Evolutionary conservation across 192 early-diverging fungal genomes (phyloP).

Genomic region (Jimgerdemannia lactiflua): DNA sequence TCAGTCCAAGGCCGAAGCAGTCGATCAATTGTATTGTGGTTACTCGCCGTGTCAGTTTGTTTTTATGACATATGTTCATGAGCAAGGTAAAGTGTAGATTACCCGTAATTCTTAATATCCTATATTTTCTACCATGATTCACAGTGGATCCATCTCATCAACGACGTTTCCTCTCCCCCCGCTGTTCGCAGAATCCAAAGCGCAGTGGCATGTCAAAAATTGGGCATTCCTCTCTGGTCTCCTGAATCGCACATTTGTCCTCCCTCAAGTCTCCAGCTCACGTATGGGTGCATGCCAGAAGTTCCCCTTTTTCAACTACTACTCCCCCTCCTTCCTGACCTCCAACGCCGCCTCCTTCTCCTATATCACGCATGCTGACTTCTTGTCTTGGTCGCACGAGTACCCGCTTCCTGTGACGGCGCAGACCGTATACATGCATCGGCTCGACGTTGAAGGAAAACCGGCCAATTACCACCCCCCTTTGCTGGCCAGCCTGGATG

Average conservation of each 20-base stretch:
- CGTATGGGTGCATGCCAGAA: conserved; percentile 3
- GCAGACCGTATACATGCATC: neutral
- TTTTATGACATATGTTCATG: too few relatives aligned
- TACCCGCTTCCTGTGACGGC: neutral
- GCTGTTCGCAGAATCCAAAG: conserved; percentile 9
- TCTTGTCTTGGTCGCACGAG: conserved; percentile 6
- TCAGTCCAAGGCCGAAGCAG: too few relatives aligned
- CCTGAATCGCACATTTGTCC: conserved; percentile 6
- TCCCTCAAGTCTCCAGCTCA: conserved; percentile 2
- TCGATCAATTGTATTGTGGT: too few relatives aligned
- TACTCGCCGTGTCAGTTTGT: too few relatives aligned
- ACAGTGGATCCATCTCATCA: neutral
- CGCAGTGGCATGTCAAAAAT: neutral
- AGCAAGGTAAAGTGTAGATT: too few relatives aligned
- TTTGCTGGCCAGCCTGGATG: neutral
- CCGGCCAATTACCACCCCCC: neutral
- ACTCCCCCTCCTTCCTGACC: neutral
- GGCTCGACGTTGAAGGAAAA: neutral
- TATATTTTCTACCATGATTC: too few relatives aligned
- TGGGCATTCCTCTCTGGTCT: neutral
- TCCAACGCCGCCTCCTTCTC: neutral
- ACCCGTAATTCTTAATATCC: too few relatives aligned
- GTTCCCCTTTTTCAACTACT: conserved; percentile 14
- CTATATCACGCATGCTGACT: conserved; percentile 12
- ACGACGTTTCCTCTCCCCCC: neutral